Evolutionary conservation across 305 asterid genomes (phyloP).

Genomic region (Solanum hybrid): DNA sequence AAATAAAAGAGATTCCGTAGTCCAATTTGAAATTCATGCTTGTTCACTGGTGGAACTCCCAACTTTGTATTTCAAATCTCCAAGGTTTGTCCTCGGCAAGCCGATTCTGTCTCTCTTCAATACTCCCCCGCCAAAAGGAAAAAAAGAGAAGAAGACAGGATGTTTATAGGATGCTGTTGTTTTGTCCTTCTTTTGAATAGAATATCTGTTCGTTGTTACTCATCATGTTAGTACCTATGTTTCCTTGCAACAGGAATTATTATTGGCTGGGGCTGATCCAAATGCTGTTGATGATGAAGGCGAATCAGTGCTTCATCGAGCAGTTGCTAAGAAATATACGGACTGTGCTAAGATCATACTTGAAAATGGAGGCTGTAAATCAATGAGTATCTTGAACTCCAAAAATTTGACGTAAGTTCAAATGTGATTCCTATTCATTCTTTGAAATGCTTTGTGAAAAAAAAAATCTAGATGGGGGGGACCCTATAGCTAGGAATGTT

Average conservation of each 20-base stretch:
- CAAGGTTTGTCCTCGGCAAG: background rate
- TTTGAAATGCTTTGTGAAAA: background rate
- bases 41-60: background rate
- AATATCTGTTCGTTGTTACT: background rate
- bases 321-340: conserved; percentile 80
- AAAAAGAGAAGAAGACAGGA: background rate
- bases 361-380: conserved; percentile 95
- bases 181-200: background rate
- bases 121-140: background rate
- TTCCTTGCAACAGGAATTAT: conserved; percentile 55
- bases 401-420: conserved; percentile 79
- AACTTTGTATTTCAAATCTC: background rate
- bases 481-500: background rate
- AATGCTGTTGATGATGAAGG: conserved; percentile 96
- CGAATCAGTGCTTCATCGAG: conserved; percentile 95
- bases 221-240: background rate
- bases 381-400: conserved; percentile 81
- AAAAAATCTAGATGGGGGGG: background rate
- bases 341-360: conserved; percentile 85
- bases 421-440: conserved; percentile 8
- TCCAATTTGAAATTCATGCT: background rate
- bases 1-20: background rate
- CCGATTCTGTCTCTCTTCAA: background rate
- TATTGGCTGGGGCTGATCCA: conserved; percentile 95
- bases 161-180: background rate